Conservation (phyloP, 2,329 filamentous ascomycete species). For the Tympanopsis confertula region DNA sequence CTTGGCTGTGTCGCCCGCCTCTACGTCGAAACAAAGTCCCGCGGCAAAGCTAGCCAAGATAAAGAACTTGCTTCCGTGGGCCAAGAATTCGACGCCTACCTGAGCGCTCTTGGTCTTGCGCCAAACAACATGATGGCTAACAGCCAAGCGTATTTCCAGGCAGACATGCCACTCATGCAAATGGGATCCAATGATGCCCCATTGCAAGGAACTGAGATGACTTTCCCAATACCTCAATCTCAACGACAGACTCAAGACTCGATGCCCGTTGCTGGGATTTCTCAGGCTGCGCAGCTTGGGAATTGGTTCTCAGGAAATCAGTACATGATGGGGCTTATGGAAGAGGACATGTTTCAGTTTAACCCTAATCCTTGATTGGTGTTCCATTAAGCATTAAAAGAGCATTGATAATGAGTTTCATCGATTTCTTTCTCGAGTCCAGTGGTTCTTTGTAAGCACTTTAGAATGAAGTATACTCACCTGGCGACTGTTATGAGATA, state of each 20-base stretch:
- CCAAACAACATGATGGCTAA: slow-evolving; percentile 19
- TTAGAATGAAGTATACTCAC: too few relatives aligned
- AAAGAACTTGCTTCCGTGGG: slow-evolving; percentile 35
- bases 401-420: too few relatives aligned
- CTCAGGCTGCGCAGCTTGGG: slow-evolving; percentile 34
- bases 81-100: slow-evolving; percentile 52
- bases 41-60: slow-evolving; percentile 16
- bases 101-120: slow-evolving; percentile 51
- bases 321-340: slow-evolving; percentile 53
- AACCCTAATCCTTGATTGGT: too few relatives aligned
- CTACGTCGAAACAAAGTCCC: slow-evolving; percentile 48
- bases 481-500: too few relatives aligned
- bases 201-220: too few relatives aligned
- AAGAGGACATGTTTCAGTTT: slow-evolving; percentile 50
- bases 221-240: too few relatives aligned
- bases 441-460: too few relatives aligned
- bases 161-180: slow-evolving; percentile 15
- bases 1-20: slow-evolving; percentile 48
- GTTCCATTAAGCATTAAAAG: too few relatives aligned
- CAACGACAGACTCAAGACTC: too few relatives aligned
- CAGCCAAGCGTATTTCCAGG: slow-evolving; percentile 8
- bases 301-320: slow-evolving; percentile 58
- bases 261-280: too few relatives aligned
- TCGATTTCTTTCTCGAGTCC: too few relatives aligned
- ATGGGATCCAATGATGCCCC: slow-evolving; percentile 4